Base-by-base conservation (phyloP, 805 yeast species). In the Starmerella apis region DNA sequence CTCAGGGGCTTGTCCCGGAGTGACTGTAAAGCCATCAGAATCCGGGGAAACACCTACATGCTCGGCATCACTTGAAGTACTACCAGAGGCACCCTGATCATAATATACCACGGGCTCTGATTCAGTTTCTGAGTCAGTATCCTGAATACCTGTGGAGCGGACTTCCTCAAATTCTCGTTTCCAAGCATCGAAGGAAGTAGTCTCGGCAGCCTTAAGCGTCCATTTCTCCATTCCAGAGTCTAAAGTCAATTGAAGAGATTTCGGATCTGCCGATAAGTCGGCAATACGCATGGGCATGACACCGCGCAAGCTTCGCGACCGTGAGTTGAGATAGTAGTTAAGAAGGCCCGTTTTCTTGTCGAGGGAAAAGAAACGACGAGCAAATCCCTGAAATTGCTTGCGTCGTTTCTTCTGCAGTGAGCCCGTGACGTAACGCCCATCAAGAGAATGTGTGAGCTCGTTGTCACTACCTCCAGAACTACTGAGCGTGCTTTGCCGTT, bases 211-310 rank as follows among this genome's bases (percentile, higher is more conserved):
- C 59, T 83, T 85, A 53, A 90, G 70, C 33, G 78, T 79, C 97
- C 97, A 90, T 9, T 84, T 83, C 88, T 6, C 73, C 70, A 90
- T 80, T 2, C 97, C 97, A 0, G 96, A 86, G 64, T 92, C 96
- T 51, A 92, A 75, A 42, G 82, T 79, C 38, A 92, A 79, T 59
- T 84, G 81, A 47, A 77, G 68, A 22, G 78, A 76, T 50, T 76
- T 75, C 23, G 77, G 72, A 59, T 81, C 81, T 0, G 94, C 95
- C 50, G 88, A 77, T 1, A 92, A 79, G n/a, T 83, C 83, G 2
- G 94, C 80, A 43, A 83, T 74, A 47, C 76, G 78, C 44, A 92
- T 78, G 32, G 90, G 94, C 86, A 92, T 86, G 61, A 86, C 87
- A 50, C 98, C 98, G 50, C 97, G 74, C 43, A 86, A 73, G 56